Evolutionary conservation across 306 rosid species (phyloP).

Genomic region (Gleditsia sinensis): DNA sequence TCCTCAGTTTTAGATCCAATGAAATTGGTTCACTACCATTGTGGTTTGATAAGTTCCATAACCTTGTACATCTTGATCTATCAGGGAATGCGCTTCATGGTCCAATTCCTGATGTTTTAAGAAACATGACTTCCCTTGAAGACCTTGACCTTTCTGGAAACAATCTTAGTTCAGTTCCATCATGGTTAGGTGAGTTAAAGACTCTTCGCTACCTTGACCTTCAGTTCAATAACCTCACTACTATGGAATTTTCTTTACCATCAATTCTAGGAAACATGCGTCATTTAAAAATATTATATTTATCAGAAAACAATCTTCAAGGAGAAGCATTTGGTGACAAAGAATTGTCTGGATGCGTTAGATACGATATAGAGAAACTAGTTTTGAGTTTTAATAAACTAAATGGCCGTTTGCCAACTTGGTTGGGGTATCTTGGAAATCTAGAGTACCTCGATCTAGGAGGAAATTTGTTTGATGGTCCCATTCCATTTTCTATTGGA

Average conservation of each 20-base stretch:
- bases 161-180: constrained; percentile 9
- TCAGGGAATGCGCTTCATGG: neutral
- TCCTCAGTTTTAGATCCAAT: neutral
- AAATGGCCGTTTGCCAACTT: neutral
- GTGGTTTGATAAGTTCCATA: too few species aligned
- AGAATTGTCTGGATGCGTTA: neutral
- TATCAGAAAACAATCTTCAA: neutral
- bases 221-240: neutral
- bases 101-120: neutral
- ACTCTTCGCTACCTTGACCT: neutral
- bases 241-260: neutral
- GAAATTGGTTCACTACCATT: too few species aligned
- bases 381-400: neutral
- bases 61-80: neutral
- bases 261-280: constrained; percentile 1
- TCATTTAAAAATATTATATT: neutral
- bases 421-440: constrained; percentile 14
- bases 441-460: neutral
- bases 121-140: constrained; percentile 27
- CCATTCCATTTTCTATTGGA: neutral
- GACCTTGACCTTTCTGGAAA: neutral
- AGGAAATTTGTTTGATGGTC: neutral
- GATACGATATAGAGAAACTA: neutral
- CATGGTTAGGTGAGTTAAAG: neutral
- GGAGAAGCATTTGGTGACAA: neutral